A percentile compares a stretch with the other conserved stretches of the same genome.
Conservation (phyloP, 768 basidiomycete species). For the Scleroderma citrinum region DNA sequence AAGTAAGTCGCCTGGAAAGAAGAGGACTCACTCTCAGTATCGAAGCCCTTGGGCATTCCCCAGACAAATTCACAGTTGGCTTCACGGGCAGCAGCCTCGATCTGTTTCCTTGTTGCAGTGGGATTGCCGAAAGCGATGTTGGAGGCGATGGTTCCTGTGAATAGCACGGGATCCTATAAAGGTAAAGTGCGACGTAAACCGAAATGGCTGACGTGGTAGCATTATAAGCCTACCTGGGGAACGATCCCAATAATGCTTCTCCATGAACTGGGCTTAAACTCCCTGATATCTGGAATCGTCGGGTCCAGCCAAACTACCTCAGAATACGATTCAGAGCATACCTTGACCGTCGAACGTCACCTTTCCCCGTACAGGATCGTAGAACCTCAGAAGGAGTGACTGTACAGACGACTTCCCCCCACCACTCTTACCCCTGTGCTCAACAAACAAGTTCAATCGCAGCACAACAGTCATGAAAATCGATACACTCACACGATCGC, state of each 20-base stretch:
- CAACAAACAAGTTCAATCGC: not conserved
- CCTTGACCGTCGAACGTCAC: constrained; percentile 86
- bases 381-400: constrained; percentile 80
- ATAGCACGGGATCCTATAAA: constrained; percentile 70
- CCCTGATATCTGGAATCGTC: constrained; percentile 63
- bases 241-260: constrained; percentile 87
- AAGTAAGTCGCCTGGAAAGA: not conserved
- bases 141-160: constrained; percentile 89
- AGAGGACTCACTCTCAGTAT: constrained; percentile 70
- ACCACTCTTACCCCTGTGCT: constrained; percentile 77
- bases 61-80: constrained; percentile 97
- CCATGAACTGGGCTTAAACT: constrained; percentile 85
- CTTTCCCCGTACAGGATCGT: constrained; percentile 78
- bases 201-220: not conserved
- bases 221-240: constrained; percentile 52
- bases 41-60: constrained; percentile 91
- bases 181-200: not conserved
- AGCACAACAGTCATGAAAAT: not conserved
- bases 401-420: constrained; percentile 93
- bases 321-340: constrained; percentile 23
- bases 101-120: constrained; percentile 69
- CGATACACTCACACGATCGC: constrained; percentile 76
- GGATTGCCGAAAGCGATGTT: constrained; percentile 89
- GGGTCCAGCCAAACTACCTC: not conserved
- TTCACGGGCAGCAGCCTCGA: constrained; percentile 81